Evolutionary conservation across 2,329 filamentous ascomycete genomes (phyloP).

Genomic region (Fusarium sp.): DNA sequence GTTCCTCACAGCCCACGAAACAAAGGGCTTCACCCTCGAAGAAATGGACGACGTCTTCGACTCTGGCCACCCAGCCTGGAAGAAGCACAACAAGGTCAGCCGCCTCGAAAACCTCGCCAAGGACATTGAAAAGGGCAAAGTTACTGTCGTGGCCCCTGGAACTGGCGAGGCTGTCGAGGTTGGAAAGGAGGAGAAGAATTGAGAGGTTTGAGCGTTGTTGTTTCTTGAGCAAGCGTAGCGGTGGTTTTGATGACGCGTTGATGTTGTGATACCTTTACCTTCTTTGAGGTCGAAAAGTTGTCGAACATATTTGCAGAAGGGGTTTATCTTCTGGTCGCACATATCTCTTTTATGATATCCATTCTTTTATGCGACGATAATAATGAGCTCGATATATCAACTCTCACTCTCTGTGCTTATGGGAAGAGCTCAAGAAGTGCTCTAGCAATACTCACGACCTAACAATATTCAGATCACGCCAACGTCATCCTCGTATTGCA

Average conservation of each 20-base stretch:
- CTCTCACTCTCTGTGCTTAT: background rate
- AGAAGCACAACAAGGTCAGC: conserved; percentile 55
- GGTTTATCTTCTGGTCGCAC: background rate
- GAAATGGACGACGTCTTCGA: conserved; percentile 82
- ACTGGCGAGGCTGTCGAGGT: background rate
- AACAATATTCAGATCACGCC: background rate
- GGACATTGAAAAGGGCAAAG: conserved; percentile 60
- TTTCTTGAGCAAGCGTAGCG: background rate
- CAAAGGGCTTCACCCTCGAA: conserved; percentile 79
- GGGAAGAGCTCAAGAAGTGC: background rate
- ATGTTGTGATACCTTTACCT: background rate
- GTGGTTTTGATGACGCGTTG: background rate
- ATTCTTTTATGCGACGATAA: background rate
- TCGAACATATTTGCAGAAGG: background rate
- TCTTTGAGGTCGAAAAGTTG: background rate
- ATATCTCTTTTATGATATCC: background rate
- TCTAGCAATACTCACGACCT: background rate
- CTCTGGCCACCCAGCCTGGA: conserved; percentile 69
- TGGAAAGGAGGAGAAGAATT: background rate
- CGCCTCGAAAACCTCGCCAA: conserved; percentile 60
- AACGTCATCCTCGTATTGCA: background rate
- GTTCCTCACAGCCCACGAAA: conserved; percentile 72
- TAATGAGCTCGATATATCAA: background rate
- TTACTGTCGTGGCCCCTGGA: conserved; percentile 50
- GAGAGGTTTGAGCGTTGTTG: background rate